Percentiles rank a stretch among this genome's conserved stretches.
Evolutionary conservation across 495 filamentous ascomycete species (phyloP).

Genomic region (Schizothecium vesticola): DNA sequence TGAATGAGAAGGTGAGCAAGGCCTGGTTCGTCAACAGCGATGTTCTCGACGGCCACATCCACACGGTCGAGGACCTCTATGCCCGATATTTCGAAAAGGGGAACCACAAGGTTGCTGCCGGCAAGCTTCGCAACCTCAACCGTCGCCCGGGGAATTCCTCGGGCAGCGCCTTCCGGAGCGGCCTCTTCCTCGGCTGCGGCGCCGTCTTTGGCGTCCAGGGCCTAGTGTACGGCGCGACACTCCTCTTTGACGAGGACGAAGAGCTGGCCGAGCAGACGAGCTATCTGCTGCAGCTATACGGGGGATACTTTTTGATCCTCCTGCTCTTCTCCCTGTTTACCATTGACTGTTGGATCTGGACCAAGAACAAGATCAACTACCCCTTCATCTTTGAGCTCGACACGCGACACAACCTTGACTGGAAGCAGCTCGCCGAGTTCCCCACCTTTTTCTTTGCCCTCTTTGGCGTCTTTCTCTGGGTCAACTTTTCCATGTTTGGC

Average conservation of each 20-base stretch:
- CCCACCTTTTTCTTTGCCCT: conserved; percentile 72
- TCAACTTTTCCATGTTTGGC: conserved; percentile 71
- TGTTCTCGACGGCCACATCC: conserved; percentile 69
- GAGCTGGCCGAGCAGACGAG: conserved; percentile 50
- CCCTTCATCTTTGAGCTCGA: conserved; percentile 96
- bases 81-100: conserved; percentile 86
- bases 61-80: conserved; percentile 80
- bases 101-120: conserved; percentile 83
- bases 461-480: conserved; percentile 75
- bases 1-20: conserved; percentile 88
- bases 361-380: conserved; percentile 82
- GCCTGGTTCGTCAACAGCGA: conserved; percentile 86
- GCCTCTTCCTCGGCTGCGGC: conserved; percentile 71
- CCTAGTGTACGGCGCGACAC: conserved; percentile 57
- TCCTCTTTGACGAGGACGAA: conserved; percentile 48
- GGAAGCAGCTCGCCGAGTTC: conserved; percentile 82
- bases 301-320: conserved; percentile 72
- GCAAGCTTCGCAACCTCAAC: conserved; percentile 69
- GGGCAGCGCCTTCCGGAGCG: conserved; percentile 69
- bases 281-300: conserved; percentile 83
- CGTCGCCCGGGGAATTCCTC: conserved; percentile 64
- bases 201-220: conserved; percentile 69
- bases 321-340: conserved; percentile 71
- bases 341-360: conserved; percentile 77
- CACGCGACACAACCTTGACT: conserved; percentile 75